Conservation (phyloP, 148 eudicot species). For the Camellia granthamiana region DNA sequence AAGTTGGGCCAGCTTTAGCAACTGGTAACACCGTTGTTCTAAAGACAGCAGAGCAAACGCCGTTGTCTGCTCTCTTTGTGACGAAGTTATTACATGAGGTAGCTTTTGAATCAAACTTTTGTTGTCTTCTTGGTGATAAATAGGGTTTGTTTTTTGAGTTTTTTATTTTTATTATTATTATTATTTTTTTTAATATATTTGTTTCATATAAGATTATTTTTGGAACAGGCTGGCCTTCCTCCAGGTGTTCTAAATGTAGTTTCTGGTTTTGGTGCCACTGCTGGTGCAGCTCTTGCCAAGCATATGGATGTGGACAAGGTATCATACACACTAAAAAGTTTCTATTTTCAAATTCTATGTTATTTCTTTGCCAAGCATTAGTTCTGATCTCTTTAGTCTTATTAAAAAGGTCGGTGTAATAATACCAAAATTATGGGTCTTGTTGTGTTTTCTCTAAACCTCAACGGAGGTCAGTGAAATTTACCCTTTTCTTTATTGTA, state of each 20-base stretch:
- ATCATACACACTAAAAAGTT: not conserved
- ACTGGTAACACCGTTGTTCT: conserved; percentile 56
- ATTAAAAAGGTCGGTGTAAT: too few species aligned
- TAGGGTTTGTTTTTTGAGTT: not conserved
- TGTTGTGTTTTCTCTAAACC: too few species aligned
- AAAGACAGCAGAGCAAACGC: conserved; percentile 65
- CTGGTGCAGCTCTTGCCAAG: conserved; percentile 57
- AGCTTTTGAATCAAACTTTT: conserved; percentile 1
- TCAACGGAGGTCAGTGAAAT: too few species aligned
- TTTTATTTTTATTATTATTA: too few species aligned
- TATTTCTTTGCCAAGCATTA: too few species aligned
- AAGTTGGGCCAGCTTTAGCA: conserved; percentile 66
- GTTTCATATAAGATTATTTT: conserved; percentile 8
- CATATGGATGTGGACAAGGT: conserved; percentile 75
- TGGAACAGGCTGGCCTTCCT: conserved; percentile 57
- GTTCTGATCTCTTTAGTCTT: too few species aligned
- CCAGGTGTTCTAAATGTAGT: conserved; percentile 58
- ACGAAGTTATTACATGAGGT: conserved; percentile 61
- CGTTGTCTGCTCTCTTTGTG: conserved; percentile 54
- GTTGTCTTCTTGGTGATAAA: not conserved
- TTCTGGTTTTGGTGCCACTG: conserved; percentile 63
- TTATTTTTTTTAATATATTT: too few species aligned
- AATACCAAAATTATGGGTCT: too few species aligned
- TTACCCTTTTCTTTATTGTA: too few species aligned
- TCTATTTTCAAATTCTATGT: not conserved